These are phyloP conservation scores for Fusarium odoratissimum DNA, from an alignment of 2,329 filamentous ascomycete genomes.

Conservation along the genomic window DNA sequence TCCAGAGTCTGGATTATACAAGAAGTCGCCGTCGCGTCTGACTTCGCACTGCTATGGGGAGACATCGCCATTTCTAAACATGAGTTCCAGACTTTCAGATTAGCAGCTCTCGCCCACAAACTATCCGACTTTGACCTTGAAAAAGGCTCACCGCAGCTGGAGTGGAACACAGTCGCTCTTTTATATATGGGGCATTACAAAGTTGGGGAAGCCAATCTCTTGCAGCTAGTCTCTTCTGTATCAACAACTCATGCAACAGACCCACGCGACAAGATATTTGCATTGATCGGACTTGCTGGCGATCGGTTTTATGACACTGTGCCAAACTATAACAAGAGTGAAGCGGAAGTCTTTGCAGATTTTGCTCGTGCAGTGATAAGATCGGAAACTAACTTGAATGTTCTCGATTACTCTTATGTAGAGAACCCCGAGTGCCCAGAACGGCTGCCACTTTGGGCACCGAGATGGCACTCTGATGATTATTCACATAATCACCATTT, in stretches of 20 bases:
- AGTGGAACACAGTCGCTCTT: neutral
- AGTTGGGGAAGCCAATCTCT: neutral
- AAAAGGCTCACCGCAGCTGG: neutral
- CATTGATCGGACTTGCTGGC: neutral
- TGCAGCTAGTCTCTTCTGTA: accelerated
- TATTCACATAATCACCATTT: accelerated
- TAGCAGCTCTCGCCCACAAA: neutral
- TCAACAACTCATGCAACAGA: neutral
- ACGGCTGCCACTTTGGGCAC: neutral
- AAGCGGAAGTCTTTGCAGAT: accelerated
- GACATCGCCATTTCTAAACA: neutral
- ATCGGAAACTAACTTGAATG: accelerated
- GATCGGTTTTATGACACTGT: accelerated
- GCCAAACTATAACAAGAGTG: neutral
- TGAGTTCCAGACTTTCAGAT: accelerated
- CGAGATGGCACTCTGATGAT: neutral
- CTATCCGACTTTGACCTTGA: neutral
- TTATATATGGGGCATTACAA: accelerated
- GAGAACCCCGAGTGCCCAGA: neutral
- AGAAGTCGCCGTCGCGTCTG: neutral
- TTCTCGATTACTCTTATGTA: neutral
- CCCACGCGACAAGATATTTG: neutral
- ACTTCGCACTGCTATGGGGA: neutral
- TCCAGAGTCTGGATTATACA: neutral
- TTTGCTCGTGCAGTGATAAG: neutral